A percentile compares a stretch with the other conserved stretches of the same genome.
Evolutionary conservation across 1,139 yeast genomes (phyloP).

Genomic region (Zhuliangozyma blackwelliae): DNA sequence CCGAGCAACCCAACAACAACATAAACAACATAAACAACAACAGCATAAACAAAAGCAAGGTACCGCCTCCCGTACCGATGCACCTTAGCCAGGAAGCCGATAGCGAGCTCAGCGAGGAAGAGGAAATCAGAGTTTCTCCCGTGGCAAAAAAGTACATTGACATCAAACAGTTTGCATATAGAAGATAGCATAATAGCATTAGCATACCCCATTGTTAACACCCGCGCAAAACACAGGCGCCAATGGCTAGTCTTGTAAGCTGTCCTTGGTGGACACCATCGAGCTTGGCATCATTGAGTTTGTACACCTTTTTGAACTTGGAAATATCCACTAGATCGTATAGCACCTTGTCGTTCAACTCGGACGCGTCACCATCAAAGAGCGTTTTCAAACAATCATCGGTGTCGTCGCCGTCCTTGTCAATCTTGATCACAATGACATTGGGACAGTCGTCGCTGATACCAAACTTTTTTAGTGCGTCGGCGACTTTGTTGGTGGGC

Average conservation of each 20-base stretch:
- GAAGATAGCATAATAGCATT: slow-evolving; percentile 2
- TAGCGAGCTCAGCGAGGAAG: slow-evolving; percentile 2
- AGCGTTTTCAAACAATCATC: slow-evolving; percentile 8
- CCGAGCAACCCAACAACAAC: background rate
- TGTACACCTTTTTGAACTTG: slow-evolving; percentile 36
- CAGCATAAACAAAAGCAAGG: background rate
- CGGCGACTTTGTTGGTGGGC: slow-evolving; percentile 42
- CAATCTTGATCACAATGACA: slow-evolving; percentile 30
- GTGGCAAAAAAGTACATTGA: slow-evolving; percentile 5
- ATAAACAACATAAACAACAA: background rate
- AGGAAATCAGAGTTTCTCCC: slow-evolving; percentile 1
- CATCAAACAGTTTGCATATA: slow-evolving; percentile 11
- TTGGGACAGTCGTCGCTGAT: slow-evolving; percentile 27
- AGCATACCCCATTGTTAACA: slow-evolving; percentile 10
- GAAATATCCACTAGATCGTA: slow-evolving; percentile 20
- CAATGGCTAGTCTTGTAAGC: slow-evolving; percentile 34
- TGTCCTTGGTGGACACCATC: slow-evolving; percentile 18
- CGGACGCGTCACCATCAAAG: slow-evolving; percentile 7
- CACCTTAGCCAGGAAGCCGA: slow-evolving; percentile 5
- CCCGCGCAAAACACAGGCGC: slow-evolving; percentile 38
- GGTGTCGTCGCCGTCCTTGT: slow-evolving; percentile 7
- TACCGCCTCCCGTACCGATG: too few species aligned
- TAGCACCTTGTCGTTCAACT: slow-evolving; percentile 24
- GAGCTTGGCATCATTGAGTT: slow-evolving; percentile 29
- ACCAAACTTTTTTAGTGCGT: slow-evolving; percentile 41